Base-by-base conservation (phyloP, 805 yeast species). In the Kluyveromyces wickerhamii region DNA sequence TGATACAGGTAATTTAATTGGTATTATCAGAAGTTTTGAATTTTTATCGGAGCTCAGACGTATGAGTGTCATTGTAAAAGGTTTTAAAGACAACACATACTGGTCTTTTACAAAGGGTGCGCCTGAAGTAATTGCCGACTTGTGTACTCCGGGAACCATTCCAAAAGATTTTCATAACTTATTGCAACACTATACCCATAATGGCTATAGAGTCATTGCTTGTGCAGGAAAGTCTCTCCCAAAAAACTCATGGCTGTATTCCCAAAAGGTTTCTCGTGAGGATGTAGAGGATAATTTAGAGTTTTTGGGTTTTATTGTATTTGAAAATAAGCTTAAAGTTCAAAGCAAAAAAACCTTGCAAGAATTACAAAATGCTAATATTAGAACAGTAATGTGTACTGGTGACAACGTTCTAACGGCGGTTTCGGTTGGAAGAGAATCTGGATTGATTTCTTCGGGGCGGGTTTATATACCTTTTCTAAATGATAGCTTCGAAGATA, bases 361-460 rank as follows among this genome's bases (percentile, higher is more conserved):
- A 9, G 68, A 73, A 39, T 65, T 92, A 32, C 63, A 64, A 15
- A 66, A 65, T 5, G 96, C 98, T 0, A 67, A 73, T 15, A 69
- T 92, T 32, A 67, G 96, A 46, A 83, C 92, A 0, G 64, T 87
- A 19, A 92, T 92, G 98, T 92, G 98, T 58, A 92, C 98, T 0
- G 99, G 99, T 35, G 99, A 92, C 57, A 92, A 92, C 52, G 75
- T 92, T 13, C 63, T 92, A 37, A 92, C 99, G 0, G 98, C 97
- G 0, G 74, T 92, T 14, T 83, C 95, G 58, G 98, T 92, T 12
- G 95, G 83, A 3, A 70, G 76, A 40, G 96, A 89, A 51, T 84
- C 94, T 52, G 78, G 75, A 3, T 64, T 92, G 41, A 59, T 92
- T 8, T 47, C 54, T 1, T 66, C 66, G 2, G 54, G 61, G 9